Evolutionary conservation across 2,329 filamentous ascomycete genomes (phyloP), one percentile per base, ranked within the genome.

Genomic region (Pyrenophora graminea): DNA sequence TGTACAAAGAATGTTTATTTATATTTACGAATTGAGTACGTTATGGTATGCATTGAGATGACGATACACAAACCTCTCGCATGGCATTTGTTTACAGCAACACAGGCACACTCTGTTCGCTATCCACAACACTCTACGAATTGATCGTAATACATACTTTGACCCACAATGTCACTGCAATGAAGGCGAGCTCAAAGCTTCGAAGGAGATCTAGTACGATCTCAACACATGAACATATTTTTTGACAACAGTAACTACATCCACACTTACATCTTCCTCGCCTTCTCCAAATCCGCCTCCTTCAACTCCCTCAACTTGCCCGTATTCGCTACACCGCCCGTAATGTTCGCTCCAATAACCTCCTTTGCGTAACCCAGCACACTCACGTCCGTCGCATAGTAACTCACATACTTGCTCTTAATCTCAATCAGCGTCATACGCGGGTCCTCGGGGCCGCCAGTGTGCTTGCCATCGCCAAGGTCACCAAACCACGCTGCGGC

Each of bases 401-500:
- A 75, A 9, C 63, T 55, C 6, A 74, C 67, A 54, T 76, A 74
- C 50, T 70, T 70, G 5, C 67, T 62, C 63, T 75, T 74, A 27
- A 77, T 56, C 56, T 72, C 69, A 47, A 72, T 72, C 17, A 71
- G 47, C n/a, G 67, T 59, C 77, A 80, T 79, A 4, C 79, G 61
- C 12, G 79, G 79, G 56, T 81, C 79, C 15, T 78, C 73, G 0
- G 74, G 64, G 1, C 68, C 72, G 6, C 77, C 79, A 50, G 72
- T 72, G 50, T 81, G 78, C 34, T 74, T 75, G 7, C 78, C 78
- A 61, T 81, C 79, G 1, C 76, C 76, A 12, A 81, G 55, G 53
- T 81, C 78, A 4, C 79, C 79, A 47, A 81, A 80, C 79, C 79
- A 81, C 5, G 76, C 77, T 2, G 63, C 68, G 1, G 74, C 67